A percentile compares a stretch with the other conserved stretches of the same genome.
phyloP scores from a whole-genome alignment of 139 green algal species.

The Pleodorina starrii region DNA sequence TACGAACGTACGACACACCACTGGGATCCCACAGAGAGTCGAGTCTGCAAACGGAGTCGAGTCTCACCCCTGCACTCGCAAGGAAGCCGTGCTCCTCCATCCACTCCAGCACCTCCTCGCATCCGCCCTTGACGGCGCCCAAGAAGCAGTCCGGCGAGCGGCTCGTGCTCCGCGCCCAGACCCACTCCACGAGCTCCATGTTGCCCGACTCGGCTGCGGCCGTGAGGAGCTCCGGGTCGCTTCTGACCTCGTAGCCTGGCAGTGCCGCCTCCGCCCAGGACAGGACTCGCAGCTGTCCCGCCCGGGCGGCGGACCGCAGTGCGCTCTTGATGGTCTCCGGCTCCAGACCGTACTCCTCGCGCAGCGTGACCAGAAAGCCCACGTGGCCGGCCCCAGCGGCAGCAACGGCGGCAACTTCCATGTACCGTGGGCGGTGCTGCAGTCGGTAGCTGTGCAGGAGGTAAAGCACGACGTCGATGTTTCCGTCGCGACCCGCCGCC shows the following conservation, averaged over 20 bases:
- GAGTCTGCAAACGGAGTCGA: too few species aligned
- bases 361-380: not conserved
- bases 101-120: too few species aligned
- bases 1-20: too few species aligned
- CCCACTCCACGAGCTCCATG: not conserved
- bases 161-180: not conserved
- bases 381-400: not conserved
- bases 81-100: too few species aligned
- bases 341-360: not conserved
- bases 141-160: too few species aligned
- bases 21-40: too few species aligned
- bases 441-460: not conserved
- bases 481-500: not conserved
- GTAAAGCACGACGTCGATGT: not conserved
- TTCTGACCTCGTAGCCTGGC: not conserved
- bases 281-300: not conserved
- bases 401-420: too few species aligned
- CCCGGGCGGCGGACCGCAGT: not conserved
- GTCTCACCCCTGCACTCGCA: too few species aligned
- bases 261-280: not conserved
- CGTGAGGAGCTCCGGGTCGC: not conserved
- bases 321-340: not conserved
- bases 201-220: not conserved
- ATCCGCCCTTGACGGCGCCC: too few species aligned
- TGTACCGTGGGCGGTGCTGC: too few species aligned